A percentile compares a stretch with the other conserved stretches of the same genome.
phyloP scores from a whole-genome alignment of 2,329 filamentous ascomycete species.

The Talaromyces sp. region DNA sequence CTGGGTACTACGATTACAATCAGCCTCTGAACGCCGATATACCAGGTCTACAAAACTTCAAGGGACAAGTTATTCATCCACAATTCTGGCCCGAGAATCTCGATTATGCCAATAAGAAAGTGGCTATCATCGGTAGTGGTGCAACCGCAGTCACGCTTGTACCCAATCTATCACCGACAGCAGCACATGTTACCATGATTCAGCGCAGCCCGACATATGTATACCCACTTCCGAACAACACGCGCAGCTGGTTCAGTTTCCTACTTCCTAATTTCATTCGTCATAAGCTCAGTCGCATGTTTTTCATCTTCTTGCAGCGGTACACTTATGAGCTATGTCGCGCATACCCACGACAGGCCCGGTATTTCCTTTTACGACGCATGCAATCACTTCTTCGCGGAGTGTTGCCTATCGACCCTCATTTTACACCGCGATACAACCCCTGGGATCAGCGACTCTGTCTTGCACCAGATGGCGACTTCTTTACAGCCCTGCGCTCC shows the following conservation, averaged over 20 bases:
- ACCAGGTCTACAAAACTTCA: constrained; percentile 64
- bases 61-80: constrained; percentile 62
- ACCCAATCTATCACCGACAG: constrained; percentile 64
- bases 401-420: constrained; percentile 54
- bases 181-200: constrained; percentile 69
- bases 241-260: constrained; percentile 30
- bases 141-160: constrained; percentile 77
- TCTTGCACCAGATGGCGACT: constrained; percentile 60
- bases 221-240: constrained; percentile 50
- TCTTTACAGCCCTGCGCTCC: constrained; percentile 51
- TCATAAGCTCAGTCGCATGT: constrained; percentile 39
- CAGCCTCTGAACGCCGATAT: constrained; percentile 59
- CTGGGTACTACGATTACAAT: constrained; percentile 72
- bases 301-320: constrained; percentile 48
- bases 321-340: constrained; percentile 55
- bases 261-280: constrained; percentile 38
- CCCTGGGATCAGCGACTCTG: constrained; percentile 76
- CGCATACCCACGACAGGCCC: constrained; percentile 51
- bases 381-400: constrained; percentile 54
- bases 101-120: constrained; percentile 63
- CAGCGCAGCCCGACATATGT: constrained; percentile 76
- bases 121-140: constrained; percentile 72
- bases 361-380: constrained; percentile 45
- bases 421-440: constrained; percentile 64
- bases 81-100: constrained; percentile 73